Evolutionary conservation across 73 alveolate genomes (phyloP).

Genomic region (Effrenium voratum): DNA sequence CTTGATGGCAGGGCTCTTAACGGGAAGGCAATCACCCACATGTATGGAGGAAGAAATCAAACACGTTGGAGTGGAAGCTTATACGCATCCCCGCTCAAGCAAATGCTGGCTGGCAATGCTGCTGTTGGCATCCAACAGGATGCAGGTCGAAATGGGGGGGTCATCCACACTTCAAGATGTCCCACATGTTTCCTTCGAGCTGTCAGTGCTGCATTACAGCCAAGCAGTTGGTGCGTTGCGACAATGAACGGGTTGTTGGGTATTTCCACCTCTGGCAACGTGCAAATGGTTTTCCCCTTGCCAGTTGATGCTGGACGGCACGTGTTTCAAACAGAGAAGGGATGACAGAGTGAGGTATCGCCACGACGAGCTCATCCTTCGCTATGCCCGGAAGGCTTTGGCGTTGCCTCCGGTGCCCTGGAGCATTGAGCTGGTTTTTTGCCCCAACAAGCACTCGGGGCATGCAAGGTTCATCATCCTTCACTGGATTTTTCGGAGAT

Average conservation of each 20-base stretch:
- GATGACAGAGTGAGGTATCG: conserved; percentile 34
- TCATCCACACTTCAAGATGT: too few species aligned
- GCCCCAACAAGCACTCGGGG: background rate
- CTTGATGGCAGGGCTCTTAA: background rate
- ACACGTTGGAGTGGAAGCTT: too few species aligned
- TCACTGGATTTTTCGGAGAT: background rate
- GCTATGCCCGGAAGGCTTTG: conserved; percentile 78
- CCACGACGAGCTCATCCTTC: conserved; percentile 72
- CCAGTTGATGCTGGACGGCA: background rate
- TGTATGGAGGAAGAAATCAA: too few species aligned
- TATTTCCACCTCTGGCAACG: background rate
- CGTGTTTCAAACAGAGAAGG: background rate
- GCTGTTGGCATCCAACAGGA: too few species aligned
- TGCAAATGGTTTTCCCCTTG: background rate
- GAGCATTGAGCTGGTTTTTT: background rate
- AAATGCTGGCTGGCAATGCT: too few species aligned
- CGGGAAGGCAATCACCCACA: background rate
- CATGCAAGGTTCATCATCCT: background rate
- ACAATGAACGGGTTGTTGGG: background rate
- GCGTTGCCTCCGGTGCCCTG: conserved; percentile 15
- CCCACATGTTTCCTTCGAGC: too few species aligned
- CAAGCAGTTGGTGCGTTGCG: too few species aligned
- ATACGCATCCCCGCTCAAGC: too few species aligned
- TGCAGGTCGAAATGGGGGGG: too few species aligned
- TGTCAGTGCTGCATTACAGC: too few species aligned